Conservation (phyloP, 2,329 filamentous ascomycete species). For the Penicillium sp. region DNA sequence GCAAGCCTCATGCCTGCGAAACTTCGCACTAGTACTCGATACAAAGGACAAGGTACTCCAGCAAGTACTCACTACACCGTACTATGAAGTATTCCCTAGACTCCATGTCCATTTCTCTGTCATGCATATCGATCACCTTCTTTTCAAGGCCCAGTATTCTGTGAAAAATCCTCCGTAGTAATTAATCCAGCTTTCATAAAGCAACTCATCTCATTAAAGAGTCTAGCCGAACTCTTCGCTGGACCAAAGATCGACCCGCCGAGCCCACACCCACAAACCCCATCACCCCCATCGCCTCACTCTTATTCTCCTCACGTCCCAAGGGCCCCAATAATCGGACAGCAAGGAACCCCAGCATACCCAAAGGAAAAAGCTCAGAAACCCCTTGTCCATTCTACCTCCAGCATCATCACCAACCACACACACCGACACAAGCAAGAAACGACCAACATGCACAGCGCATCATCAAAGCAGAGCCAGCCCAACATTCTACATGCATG, state of each 20-base stretch:
- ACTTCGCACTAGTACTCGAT: conserved; percentile 14
- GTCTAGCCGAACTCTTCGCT: background rate
- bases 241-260: conserved; percentile 17
- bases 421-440: background rate
- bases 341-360: conserved; percentile 14
- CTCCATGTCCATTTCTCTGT: background rate
- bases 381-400: background rate
- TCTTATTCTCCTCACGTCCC: conserved; percentile 23
- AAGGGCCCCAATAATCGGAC: conserved; percentile 10
- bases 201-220: background rate
- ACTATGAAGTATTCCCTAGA: too few species aligned
- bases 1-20: conserved; percentile 25
- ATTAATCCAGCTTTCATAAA: background rate
- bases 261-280: conserved; percentile 7
- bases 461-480: background rate
- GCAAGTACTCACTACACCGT: too few species aligned
- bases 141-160: too few species aligned
- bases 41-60: conserved; percentile 14
- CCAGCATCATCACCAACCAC: background rate
- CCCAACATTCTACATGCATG: background rate
- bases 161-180: background rate
- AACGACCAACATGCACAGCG: background rate
- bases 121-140: background rate
- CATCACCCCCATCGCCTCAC: conserved; percentile 15
- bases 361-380: conserved; percentile 11